A percentile compares a stretch with the other conserved stretches of the same genome.
Conservation (phyloP, 768 basidiomycete genomes). For the Lepiota brunneoincarnata region DNA sequence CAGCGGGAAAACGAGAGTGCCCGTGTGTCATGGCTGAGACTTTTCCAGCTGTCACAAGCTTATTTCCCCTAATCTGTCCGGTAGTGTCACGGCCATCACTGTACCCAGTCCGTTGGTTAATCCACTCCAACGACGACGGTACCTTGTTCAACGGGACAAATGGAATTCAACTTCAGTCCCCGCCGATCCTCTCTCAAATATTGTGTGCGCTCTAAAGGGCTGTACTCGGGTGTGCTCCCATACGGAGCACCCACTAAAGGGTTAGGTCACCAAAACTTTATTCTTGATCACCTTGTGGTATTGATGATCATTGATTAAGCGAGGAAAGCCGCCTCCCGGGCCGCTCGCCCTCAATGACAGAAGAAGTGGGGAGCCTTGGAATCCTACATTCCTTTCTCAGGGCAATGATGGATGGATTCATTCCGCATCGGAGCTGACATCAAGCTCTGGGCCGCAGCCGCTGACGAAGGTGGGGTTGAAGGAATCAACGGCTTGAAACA, state of each 20-base stretch:
- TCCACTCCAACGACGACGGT: constrained; percentile 2
- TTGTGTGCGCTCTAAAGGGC: background rate
- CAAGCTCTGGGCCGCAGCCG: background rate
- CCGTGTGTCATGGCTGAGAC: background rate
- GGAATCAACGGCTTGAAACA: constrained; percentile 5
- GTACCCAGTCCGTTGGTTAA: background rate
- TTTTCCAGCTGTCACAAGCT: background rate
- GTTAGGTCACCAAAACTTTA: background rate
- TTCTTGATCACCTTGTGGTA: background rate
- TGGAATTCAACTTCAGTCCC: background rate
- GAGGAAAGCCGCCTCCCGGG: background rate
- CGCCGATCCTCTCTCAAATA: background rate
- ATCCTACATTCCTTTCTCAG: background rate
- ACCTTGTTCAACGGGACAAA: background rate
- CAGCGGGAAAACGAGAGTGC: background rate
- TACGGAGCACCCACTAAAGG: background rate
- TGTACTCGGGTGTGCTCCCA: no score
- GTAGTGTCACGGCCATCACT: background rate
- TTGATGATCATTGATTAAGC: no score
- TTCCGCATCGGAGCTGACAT: background rate
- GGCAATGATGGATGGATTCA: background rate
- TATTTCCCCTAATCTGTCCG: background rate
- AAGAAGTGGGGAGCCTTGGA: no score
- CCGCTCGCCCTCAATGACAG: background rate
- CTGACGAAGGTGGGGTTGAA: background rate